phyloP scores from a whole-genome alignment of 768 basidiomycete genomes.

The Pleurotus djamor region DNA sequence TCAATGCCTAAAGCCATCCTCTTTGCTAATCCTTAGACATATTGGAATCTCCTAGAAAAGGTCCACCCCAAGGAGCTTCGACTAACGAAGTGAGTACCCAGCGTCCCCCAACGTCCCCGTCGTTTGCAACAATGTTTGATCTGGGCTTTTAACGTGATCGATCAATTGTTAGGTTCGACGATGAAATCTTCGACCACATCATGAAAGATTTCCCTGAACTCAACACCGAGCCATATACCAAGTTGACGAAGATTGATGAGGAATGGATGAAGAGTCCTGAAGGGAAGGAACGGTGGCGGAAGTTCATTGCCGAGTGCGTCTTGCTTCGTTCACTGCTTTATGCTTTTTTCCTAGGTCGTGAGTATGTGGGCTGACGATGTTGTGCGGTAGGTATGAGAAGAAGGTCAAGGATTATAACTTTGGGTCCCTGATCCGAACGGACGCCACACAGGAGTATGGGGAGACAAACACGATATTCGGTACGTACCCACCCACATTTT shows the following conservation, averaged over 20 bases:
- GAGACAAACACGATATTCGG: constrained; percentile 96
- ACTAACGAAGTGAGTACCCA: constrained; percentile 84
- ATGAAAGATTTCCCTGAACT: constrained; percentile 82
- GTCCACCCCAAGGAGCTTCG: constrained; percentile 73
- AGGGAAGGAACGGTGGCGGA: constrained; percentile 90
- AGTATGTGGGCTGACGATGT: not conserved
- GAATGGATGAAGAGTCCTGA: constrained; percentile 87
- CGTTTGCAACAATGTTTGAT: not conserved
- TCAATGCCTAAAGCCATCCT: not conserved
- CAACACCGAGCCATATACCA: constrained; percentile 41
- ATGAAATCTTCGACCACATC: constrained; percentile 85
- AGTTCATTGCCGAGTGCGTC: constrained; percentile 72
- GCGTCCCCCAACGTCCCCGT: constrained; percentile 10
- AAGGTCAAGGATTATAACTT: constrained; percentile 95
- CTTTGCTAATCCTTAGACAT: constrained; percentile 54
- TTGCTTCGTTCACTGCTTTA: not conserved
- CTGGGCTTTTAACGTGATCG: too few relatives aligned
- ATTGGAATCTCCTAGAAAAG: constrained; percentile 90
- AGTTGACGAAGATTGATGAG: constrained; percentile 69
- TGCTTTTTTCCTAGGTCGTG: too few relatives aligned
- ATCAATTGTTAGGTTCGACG: constrained; percentile 87
- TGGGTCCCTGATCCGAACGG: constrained; percentile 87
- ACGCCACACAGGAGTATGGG: constrained; percentile 78
- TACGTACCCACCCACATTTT: constrained; percentile 25
- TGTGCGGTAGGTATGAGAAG: constrained; percentile 69